phyloP scores from a whole-genome alignment of 1,284 basidiomycete genomes.

The Hortiboletus rubellus region DNA sequence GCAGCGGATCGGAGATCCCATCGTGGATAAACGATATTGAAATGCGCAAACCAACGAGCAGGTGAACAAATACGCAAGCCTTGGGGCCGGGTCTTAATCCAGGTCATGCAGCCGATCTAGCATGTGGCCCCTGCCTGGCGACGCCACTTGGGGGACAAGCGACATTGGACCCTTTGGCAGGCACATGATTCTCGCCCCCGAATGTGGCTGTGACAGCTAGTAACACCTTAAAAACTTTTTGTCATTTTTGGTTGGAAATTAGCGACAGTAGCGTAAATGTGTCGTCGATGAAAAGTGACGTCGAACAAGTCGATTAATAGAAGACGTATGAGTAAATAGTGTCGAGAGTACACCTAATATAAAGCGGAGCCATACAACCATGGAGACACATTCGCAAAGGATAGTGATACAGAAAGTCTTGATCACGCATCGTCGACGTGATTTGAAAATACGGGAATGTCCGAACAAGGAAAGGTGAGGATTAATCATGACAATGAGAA shows the following conservation, averaged over 20 bases:
- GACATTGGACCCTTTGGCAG: constrained; percentile 18
- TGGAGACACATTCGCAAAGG: constrained; percentile 24
- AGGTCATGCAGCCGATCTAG: constrained; percentile 2
- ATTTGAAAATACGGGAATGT: constrained; percentile 36
- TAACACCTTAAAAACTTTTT: constrained; percentile 34
- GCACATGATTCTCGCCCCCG: constrained; percentile 16
- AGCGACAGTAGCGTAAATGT: constrained; percentile 30
- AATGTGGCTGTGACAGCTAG: constrained; percentile 33
- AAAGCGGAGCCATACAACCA: constrained; percentile 29
- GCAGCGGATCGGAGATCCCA: constrained; percentile 26
- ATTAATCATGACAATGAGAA: constrained; percentile 27
- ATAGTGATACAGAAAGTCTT: constrained; percentile 36
- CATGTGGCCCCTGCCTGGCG: constrained; percentile 13
- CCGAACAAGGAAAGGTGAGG: constrained; percentile 25
- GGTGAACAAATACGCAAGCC: constrained; percentile 3
- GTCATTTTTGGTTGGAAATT: constrained; percentile 24
- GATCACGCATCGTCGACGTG: constrained; percentile 26
- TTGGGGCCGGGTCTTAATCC: constrained; percentile 1
- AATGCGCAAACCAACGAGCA: constrained; percentile 24
- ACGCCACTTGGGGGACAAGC: neutral
- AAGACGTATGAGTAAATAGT: constrained; percentile 35
- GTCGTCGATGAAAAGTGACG: constrained; percentile 23
- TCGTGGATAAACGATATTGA: constrained; percentile 28
- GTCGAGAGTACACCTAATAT: constrained; percentile 36
- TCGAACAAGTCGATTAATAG: constrained; percentile 31